Evolutionary conservation across 345 rosid species (phyloP).

Genomic region (Syzygium grande): DNA sequence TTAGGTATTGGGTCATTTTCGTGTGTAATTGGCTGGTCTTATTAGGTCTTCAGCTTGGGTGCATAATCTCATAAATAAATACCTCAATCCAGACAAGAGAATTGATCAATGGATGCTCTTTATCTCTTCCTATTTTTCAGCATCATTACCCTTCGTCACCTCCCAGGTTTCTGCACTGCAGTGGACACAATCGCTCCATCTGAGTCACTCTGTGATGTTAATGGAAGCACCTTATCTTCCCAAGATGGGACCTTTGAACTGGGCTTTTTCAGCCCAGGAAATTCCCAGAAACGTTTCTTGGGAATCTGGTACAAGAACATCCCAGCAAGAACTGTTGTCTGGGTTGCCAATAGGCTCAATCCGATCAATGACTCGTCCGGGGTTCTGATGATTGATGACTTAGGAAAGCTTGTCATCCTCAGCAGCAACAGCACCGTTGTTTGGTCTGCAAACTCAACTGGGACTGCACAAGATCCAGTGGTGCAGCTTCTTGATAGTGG

Average conservation of each 20-base stretch:
- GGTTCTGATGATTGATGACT: constrained; percentile 12
- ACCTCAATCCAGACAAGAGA: background rate
- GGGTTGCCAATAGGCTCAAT: constrained; percentile 43
- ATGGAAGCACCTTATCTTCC: constrained; percentile 14
- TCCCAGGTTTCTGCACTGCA: background rate
- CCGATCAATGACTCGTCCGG: constrained; percentile 38
- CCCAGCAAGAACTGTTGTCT: constrained; percentile 27
- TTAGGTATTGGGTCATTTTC: background rate
- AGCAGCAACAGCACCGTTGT: constrained; percentile 10
- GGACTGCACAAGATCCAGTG: constrained; percentile 7
- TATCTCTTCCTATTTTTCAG: background rate
- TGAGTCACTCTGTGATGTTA: constrained; percentile 5
- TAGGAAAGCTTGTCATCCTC: constrained; percentile 8
- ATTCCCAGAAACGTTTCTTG: constrained; percentile 29
- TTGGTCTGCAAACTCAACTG: constrained; percentile 20
- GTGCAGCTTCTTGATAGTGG: constrained; percentile 35
- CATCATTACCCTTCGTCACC: background rate
- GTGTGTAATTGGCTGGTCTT: background rate
- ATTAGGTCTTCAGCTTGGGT: background rate
- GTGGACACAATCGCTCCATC: constrained; percentile 11
- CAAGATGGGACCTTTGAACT: constrained; percentile 9
- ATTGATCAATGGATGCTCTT: background rate
- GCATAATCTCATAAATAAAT: background rate
- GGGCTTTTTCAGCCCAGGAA: constrained; percentile 35
- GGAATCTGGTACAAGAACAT: constrained; percentile 53